Evolutionary conservation across 1,139 yeast genomes (phyloP), one percentile per base, ranked within the genome.

Genomic region (Yamadazyma atmosphaerica): DNA sequence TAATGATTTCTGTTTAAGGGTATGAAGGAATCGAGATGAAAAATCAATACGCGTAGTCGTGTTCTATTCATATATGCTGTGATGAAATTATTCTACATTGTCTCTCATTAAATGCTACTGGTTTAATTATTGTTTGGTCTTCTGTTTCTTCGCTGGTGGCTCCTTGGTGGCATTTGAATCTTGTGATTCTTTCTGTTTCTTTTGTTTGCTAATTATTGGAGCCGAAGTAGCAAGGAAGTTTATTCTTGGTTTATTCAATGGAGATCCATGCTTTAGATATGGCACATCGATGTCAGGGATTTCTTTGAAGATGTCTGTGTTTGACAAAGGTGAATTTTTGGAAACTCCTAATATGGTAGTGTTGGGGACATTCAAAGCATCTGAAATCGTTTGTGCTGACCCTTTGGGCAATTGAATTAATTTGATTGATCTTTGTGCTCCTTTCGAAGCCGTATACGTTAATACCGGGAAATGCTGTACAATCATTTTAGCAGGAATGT

Each of bases 371-470:
- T 57, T 63, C 13, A 74, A 49, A 1, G 60, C 57, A 11, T 53
- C 44, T 13, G 75, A 67, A 2, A 80, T 48, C 39, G 52, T 52
- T 2, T 48, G 51, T 53, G 66, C 60, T 3, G 79, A 60, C 1
- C 77, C 75, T 44, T 65, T 64, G 1, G 86, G 84, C 12, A 81
- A 61, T 43, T 76, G 79, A 0, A 81, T 61, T 29, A 81, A 58
- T 47, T 78, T 50, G 1, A 78, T 77, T 19, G 61, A 44, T 14
- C 51, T 47, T 0, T 47, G 45, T 1, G 42, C 32, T 1, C 58
- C 52, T 30, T 43, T 45, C 0, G 78, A 68, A 0, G 85, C 72
- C 2, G 79, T 65, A 39, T 57, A 68, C 12, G 77, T 55, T 14
- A 81, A 57, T 1, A 69, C 62, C 0, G 87, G 87, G 40, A 81